Conservation (phyloP, 1,284 basidiomycete species). For the Ustanciosporium gigantosporum region DNA sequence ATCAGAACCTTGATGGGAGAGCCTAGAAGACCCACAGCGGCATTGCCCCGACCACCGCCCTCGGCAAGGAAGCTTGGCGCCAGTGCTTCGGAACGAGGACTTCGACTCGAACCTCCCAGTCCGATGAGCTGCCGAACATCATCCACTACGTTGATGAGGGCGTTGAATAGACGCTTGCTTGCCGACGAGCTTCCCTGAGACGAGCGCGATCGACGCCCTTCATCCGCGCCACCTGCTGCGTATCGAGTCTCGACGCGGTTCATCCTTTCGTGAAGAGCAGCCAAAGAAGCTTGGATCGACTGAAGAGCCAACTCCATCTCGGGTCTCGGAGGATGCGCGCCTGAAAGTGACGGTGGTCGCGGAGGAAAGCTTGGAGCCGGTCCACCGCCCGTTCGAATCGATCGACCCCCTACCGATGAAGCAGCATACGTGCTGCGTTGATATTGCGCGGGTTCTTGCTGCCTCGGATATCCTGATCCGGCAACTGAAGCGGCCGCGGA, state of each 20-base stretch:
- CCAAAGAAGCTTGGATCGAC: conserved; percentile 82
- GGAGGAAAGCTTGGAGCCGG: conserved; percentile 13
- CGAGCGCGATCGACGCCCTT: conserved; percentile 5
- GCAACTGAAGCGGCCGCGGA: conserved; percentile 25
- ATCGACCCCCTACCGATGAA: conserved; percentile 50
- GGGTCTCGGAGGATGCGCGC: conserved; percentile 13
- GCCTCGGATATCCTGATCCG: conserved; percentile 28
- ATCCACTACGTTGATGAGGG: conserved; percentile 24
- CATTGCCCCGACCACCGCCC: conserved; percentile 13
- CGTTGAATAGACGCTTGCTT: conserved; percentile 12
- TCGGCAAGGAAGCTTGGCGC: conserved; percentile 34
- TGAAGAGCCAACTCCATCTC: conserved; percentile 66
- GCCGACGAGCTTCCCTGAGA: conserved; percentile 1
- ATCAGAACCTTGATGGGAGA: conserved; percentile 28
- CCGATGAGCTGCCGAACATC: conserved; percentile 23
- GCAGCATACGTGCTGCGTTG: conserved; percentile 39
- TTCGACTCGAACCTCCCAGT: not conserved
- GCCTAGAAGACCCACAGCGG: conserved; percentile 19
- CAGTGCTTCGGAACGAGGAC: conserved; percentile 18
- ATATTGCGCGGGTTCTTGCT: conserved; percentile 13
- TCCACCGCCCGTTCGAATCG: conserved; percentile 16
- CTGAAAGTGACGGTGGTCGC: conserved; percentile 27
- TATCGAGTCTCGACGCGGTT: conserved; percentile 48
- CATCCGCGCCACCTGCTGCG: conserved; percentile 10
- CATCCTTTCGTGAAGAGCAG: conserved; percentile 84